Conservation (phyloP, 1,284 basidiomycete genomes). For the Austroboletus niveus region DNA sequence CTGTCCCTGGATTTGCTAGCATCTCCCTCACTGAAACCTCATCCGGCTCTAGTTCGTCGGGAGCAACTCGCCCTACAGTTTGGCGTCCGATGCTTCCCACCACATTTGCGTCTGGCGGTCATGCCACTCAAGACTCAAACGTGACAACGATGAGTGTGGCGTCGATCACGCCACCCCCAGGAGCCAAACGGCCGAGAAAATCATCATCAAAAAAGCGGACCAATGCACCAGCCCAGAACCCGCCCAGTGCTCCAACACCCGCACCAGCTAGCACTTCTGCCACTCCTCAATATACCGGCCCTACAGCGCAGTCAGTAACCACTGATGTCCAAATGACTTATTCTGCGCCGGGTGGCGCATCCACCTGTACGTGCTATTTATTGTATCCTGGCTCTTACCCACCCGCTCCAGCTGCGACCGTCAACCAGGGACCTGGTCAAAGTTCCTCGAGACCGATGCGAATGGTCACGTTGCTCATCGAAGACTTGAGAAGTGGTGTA, state of each 20-base stretch:
- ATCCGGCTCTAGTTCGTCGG: conserved; percentile 6
- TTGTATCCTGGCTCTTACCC: not conserved
- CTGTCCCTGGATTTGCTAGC: conserved; percentile 28
- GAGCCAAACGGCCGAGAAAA: conserved; percentile 11
- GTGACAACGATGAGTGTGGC: not conserved
- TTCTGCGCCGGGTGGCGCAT: conserved; percentile 3
- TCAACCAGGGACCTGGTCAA: conserved; percentile 7
- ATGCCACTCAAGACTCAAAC: not conserved
- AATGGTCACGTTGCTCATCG: conserved; percentile 64
- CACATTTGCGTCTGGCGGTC: not conserved
- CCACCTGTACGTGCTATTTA: conserved; percentile 10
- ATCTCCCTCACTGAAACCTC: conserved; percentile 13
- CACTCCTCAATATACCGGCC: conserved; percentile 32
- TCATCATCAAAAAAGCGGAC: conserved; percentile 11
- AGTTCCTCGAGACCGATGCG: conserved; percentile 23
- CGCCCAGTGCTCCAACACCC: conserved; percentile 1
- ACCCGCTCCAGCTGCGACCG: conserved; percentile 10
- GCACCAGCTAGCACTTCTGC: not conserved
- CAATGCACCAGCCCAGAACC: not conserved
- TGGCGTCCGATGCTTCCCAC: conserved; percentile 9
- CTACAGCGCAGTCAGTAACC: conserved; percentile 2
- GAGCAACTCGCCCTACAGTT: not conserved
- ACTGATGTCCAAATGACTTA: not conserved
- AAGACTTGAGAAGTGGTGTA: conserved; percentile 52
- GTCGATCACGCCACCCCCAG: not conserved